Base-by-base conservation (phyloP, 495 filamentous ascomycete genomes). In the Astrothelium subdiscretum region DNA sequence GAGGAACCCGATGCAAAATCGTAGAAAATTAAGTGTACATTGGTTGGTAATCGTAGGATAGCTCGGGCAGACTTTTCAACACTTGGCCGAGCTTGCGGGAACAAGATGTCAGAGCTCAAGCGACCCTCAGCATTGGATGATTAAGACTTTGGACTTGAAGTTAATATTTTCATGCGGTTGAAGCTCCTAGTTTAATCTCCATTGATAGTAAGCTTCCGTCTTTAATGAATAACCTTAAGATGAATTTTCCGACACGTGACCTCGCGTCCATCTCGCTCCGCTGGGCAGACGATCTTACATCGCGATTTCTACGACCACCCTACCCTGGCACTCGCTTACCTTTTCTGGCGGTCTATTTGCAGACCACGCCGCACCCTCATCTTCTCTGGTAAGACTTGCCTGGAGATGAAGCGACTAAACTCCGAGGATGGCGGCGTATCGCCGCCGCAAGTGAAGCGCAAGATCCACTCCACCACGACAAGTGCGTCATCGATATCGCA, bases 391-490 rank as follows among this genome's bases (percentile, higher is more conserved):
- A 26, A 8, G 3, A 11, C 8, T 1, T 8, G 5, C 29, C 12
- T 8, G 29, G 29, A 8, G 8, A 54, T 63, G 62, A 70, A 72
- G 35, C 48, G 67, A 27, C 32, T 68, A 20, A 69, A 60, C 44
- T 72, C 68, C 10, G 63, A 67, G 4, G 68, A 75, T 62, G 62
- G 66, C 24, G 66, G 67, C n/a, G 72, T 87, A 42, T 85, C 83
- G 22, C 84, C 85, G 3, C 85, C 85, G n/a, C 80, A 83, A 0
- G 20, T 67, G 13, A 78, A 75, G 63, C 62, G 73, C 29, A 91
- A 88, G 72, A 73, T 86, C 18, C 83, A 87, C 65, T 85, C 86
- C 29, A 85, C 81, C 10, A 87, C 88, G 57, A 92, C 87, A 48
- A 87, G 89, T 94, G 72, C 70, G 84, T 38, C 57, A 31, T 27